A percentile compares a stretch with the other conserved stretches of the same genome.
These are phyloP conservation scores for Microdochium paspali DNA, from an alignment of 2,329 filamentous ascomycete genomes.

Conservation along the genomic window DNA sequence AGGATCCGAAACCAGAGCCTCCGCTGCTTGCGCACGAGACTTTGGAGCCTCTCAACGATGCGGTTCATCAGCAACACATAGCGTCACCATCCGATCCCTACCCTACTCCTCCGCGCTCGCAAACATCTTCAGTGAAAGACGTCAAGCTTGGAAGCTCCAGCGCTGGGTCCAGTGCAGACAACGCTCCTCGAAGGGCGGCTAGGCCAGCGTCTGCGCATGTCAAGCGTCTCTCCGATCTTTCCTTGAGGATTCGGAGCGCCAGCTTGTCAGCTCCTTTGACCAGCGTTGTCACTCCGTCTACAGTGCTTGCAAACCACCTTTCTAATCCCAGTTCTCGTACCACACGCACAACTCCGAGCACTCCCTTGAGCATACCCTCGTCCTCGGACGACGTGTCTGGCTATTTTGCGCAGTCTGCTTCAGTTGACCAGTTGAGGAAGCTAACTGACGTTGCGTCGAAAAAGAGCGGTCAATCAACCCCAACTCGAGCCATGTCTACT, in stretches of 20 bases:
- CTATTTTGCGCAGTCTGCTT: constrained; percentile 45
- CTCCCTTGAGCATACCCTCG: constrained; percentile 35
- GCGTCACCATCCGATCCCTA: constrained; percentile 31
- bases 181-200: constrained; percentile 20
- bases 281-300: constrained; percentile 51
- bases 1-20: constrained; percentile 2
- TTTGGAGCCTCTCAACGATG: constrained; percentile 19
- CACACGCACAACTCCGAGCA: constrained; percentile 39
- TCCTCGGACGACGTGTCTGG: constrained; percentile 23
- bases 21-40: constrained; percentile 30
- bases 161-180: constrained; percentile 25
- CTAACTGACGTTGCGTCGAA: constrained; percentile 74
- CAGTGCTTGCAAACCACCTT: constrained; percentile 58
- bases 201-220: constrained; percentile 27
- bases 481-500: constrained; percentile 74
- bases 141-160: constrained; percentile 29
- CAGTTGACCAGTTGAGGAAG: constrained; percentile 65
- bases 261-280: constrained; percentile 50
- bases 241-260: constrained; percentile 29
- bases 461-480: constrained; percentile 91
- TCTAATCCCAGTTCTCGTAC: constrained; percentile 54
- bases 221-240: constrained; percentile 33
- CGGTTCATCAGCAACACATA: constrained; percentile 16
- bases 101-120: constrained; percentile 49
- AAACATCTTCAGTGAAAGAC: constrained; percentile 32